These are phyloP conservation scores for Pholiota microspora DNA, from an alignment of 768 basidiomycete species.

Conservation along the genomic window DNA sequence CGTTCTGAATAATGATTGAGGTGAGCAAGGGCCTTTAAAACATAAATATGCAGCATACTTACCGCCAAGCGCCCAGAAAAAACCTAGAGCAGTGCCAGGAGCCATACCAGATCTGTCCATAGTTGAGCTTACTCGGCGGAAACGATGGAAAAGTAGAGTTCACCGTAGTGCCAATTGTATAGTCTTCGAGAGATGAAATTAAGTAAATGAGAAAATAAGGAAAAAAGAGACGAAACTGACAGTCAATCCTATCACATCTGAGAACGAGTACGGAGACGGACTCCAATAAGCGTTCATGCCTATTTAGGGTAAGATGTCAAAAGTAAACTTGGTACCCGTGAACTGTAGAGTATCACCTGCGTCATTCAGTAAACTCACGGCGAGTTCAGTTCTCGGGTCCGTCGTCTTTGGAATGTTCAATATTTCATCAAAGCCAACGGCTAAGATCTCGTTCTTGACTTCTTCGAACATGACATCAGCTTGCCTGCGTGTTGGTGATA, in stretches of 20 bases:
- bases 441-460: constrained; percentile 69
- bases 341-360: constrained; percentile 41
- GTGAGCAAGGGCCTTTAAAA: too few species aligned
- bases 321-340: neutral
- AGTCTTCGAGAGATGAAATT: constrained; percentile 49
- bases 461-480: constrained; percentile 67
- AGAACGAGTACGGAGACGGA: constrained; percentile 48
- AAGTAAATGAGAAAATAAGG: neutral
- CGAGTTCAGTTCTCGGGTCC: constrained; percentile 58
- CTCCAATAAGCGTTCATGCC: constrained; percentile 76
- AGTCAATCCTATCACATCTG: constrained; percentile 64
- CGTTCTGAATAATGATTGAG: constrained; percentile 62
- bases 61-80: constrained; percentile 74
- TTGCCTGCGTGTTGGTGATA: constrained; percentile 48
- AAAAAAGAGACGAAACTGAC: constrained; percentile 28
- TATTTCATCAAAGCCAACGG: constrained; percentile 68
- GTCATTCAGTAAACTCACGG: constrained; percentile 66
- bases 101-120: constrained; percentile 59
- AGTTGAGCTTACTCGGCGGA: neutral
- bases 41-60: too few species aligned
- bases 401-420: constrained; percentile 59
- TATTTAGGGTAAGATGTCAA: neutral
- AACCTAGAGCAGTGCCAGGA: constrained; percentile 65
- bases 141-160: neutral
- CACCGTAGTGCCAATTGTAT: constrained; percentile 65